phyloP scores from a whole-genome alignment of 2,329 filamentous ascomycete genomes.

The Phaeosphaeriaceae sp. region DNA sequence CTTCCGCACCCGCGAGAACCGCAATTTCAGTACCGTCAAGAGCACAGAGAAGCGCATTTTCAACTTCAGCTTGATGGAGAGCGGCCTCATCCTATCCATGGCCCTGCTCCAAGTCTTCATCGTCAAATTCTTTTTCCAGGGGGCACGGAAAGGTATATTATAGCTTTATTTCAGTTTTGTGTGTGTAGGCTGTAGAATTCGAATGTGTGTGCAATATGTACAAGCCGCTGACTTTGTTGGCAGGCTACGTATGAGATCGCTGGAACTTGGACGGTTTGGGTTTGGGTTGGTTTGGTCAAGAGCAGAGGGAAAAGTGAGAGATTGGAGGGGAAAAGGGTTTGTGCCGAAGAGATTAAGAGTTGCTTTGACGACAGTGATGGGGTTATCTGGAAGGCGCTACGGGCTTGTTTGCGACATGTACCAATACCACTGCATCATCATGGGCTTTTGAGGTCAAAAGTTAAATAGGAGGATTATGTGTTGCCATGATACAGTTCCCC shows the following conservation, averaged over 20 bases:
- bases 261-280: not conserved
- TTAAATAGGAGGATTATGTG: too few relatives aligned
- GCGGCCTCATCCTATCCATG: constrained; percentile 91
- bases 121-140: constrained; percentile 98
- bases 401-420: not conserved
- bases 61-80: constrained; percentile 96
- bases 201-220: constrained; percentile 1
- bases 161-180: constrained; percentile 6
- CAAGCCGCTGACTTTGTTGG: constrained; percentile 26
- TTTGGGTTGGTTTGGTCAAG: too few relatives aligned
- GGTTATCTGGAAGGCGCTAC: not conserved
- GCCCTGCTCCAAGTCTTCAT: constrained; percentile 95
- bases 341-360: too few relatives aligned
- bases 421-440: not conserved
- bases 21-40: constrained; percentile 96
- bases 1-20: constrained; percentile 97
- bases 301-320: too few relatives aligned
- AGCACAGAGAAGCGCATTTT: constrained; percentile 96
- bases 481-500: too few relatives aligned
- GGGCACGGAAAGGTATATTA: constrained; percentile 66
- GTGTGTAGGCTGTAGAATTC: too few relatives aligned
- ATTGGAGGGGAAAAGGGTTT: not conserved
- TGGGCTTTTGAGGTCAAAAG: not conserved
- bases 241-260: constrained; percentile 29
- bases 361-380: not conserved